Conservation (phyloP, 345 rosid genomes). For the Euphorbia pulcherrima region DNA sequence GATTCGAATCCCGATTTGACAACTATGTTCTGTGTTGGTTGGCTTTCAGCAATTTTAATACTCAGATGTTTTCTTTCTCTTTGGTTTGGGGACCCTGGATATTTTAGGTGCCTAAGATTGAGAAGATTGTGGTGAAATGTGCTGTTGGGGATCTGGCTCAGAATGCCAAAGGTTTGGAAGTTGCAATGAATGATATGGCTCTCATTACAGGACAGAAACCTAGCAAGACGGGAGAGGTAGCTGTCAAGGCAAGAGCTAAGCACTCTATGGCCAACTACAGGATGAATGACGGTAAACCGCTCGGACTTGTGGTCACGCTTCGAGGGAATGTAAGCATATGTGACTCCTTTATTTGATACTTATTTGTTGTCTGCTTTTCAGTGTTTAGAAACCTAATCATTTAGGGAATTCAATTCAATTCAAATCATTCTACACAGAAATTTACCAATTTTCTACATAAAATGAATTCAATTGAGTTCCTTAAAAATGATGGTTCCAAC, state of each 20-base stretch:
- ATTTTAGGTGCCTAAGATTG: conserved; percentile 69
- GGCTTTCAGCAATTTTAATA: neutral
- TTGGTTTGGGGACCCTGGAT: neutral
- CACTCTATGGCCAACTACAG: conserved; percentile 74
- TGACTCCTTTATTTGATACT: neutral
- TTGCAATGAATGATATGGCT: conserved; percentile 77
- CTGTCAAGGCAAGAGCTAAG: conserved; percentile 71
- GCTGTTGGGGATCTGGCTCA: conserved; percentile 93
- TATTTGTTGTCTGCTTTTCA: neutral
- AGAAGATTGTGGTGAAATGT: conserved; percentile 84
- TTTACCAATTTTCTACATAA: no score
- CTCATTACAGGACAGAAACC: conserved; percentile 51
- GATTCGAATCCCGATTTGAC: no score
- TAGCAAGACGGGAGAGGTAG: conserved; percentile 41
- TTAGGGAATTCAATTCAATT: no score
- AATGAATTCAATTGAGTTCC: no score
- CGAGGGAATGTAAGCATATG: conserved; percentile 66
- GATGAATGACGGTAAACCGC: conserved; percentile 80
- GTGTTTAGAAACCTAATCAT: no score
- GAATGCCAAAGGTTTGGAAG: conserved; percentile 84
- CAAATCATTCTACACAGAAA: no score
- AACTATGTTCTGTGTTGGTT: neutral
- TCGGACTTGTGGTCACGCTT: conserved; percentile 82
- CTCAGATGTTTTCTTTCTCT: neutral
- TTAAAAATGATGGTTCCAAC: no score